A percentile compares a stretch with the other conserved stretches of the same genome.
phyloP scores from a whole-genome alignment of 352 stramenopile species.

The Phytopythium litorale region DNA sequence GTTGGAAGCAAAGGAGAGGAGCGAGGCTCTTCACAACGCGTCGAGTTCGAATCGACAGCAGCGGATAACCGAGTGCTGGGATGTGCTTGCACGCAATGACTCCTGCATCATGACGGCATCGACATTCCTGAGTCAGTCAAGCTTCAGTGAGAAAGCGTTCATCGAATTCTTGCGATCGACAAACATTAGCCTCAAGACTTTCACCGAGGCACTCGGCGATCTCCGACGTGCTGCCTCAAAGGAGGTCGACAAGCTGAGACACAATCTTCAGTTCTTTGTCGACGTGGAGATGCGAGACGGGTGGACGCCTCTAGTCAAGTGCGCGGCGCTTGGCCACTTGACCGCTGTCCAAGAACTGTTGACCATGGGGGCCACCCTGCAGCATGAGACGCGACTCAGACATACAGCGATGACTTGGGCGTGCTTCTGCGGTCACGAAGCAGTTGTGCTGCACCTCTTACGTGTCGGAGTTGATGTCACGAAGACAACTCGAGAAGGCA shows the following conservation, averaged over 20 bases:
- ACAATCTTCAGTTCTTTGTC: constrained; percentile 27
- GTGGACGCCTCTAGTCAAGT: constrained; percentile 72
- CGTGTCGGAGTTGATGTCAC: constrained; percentile 28
- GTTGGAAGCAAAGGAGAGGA: constrained; percentile 28
- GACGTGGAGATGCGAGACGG: constrained; percentile 54
- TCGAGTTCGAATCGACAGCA: constrained; percentile 29
- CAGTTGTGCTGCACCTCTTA: constrained; percentile 47
- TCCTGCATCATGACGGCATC: constrained; percentile 22
- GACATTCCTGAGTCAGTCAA: constrained; percentile 24
- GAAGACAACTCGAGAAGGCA: constrained; percentile 47
- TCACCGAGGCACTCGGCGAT: constrained; percentile 16
- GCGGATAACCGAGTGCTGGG: constrained; percentile 30
- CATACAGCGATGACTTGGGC: constrained; percentile 79
- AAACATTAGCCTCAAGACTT: constrained; percentile 18
- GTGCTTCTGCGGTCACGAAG: constrained; percentile 67
- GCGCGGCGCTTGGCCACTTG: constrained; percentile 44
- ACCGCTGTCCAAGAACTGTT: constrained; percentile 36
- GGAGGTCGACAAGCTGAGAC: constrained; percentile 9
- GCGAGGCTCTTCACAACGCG: constrained; percentile 30
- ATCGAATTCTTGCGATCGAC: constrained; percentile 25
- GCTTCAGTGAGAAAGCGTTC: constrained; percentile 38
- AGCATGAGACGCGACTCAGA: constrained; percentile 48
- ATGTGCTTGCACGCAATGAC: constrained; percentile 36
- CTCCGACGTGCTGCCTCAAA: constrained; percentile 10
- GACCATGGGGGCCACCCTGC: constrained; percentile 30